Conservation (phyloP, 805 yeast species). For the Candida xyloterini region DNA sequence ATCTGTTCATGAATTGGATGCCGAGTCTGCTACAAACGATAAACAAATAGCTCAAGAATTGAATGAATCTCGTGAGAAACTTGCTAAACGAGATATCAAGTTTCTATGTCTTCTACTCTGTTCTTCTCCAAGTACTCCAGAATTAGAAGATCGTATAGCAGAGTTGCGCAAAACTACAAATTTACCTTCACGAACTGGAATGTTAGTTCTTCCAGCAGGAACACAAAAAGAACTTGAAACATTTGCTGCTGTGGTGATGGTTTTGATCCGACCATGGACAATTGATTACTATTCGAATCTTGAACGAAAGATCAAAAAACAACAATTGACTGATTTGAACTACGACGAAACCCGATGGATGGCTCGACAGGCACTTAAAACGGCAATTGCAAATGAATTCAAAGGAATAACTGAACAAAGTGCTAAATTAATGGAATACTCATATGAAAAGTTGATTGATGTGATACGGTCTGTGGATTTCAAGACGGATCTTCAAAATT, state of each 20-base stretch:
- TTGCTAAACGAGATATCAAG: conserved; percentile 31
- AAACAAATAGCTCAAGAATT: conserved; percentile 38
- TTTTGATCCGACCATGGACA: conserved; percentile 39
- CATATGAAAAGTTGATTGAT: conserved; percentile 49
- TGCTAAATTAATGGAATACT: conserved; percentile 47
- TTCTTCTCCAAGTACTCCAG: conserved; percentile 29
- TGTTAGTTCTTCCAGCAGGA: conserved; percentile 42
- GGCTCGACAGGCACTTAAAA: conserved; percentile 49
- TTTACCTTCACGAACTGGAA: conserved; percentile 42
- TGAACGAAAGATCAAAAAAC: conserved; percentile 40
- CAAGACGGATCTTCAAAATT: conserved; percentile 25
- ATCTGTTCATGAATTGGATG: conserved; percentile 39
- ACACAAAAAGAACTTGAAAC: conserved; percentile 38
- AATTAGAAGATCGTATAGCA: conserved; percentile 35
- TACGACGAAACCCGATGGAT: conserved; percentile 38
- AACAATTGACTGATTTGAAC: conserved; percentile 29
- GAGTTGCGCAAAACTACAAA: conserved; percentile 41
- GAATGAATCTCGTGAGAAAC: conserved; percentile 30
- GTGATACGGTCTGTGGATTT: conserved; percentile 31
- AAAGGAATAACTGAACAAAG: conserved; percentile 45
- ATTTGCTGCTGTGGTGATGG: conserved; percentile 40
- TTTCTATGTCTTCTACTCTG: conserved; percentile 37
- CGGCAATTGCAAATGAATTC: conserved; percentile 49
- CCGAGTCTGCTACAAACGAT: conserved; percentile 30
- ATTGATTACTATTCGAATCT: conserved; percentile 42